phyloP scores from a whole-genome alignment of 176 grass and related monocot genomes.

The Zea mays region DNA sequence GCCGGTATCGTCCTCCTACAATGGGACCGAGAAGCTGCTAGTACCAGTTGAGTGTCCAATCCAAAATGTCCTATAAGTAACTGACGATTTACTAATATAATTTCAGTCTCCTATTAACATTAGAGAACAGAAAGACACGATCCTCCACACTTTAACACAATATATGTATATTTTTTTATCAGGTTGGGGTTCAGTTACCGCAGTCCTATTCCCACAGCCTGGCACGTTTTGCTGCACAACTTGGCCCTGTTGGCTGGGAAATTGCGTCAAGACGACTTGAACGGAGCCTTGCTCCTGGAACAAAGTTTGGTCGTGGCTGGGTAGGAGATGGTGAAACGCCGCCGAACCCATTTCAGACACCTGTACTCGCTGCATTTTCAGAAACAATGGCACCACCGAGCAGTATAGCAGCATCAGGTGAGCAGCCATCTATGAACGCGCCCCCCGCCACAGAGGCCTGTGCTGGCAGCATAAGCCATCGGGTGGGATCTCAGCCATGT shows the following conservation, averaged over 20 bases:
- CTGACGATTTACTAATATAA: constrained; percentile 13
- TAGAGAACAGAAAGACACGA: constrained; percentile 16
- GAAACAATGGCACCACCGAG: constrained; percentile 22
- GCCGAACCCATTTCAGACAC: constrained; percentile 38
- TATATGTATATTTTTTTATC: constrained; percentile 25
- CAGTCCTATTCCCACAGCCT: constrained; percentile 69
- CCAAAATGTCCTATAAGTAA: constrained; percentile 13
- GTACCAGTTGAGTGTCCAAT: constrained; percentile 64
- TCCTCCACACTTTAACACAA: constrained; percentile 28
- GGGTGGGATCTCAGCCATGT: constrained; percentile 25
- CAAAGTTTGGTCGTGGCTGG: constrained; percentile 75
- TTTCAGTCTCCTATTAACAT: background rate
- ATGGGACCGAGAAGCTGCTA: constrained; percentile 61
- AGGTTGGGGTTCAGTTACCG: constrained; percentile 75
- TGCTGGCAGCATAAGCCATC: constrained; percentile 11
- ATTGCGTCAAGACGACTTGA: constrained; percentile 68
- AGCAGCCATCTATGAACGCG: constrained; percentile 1
- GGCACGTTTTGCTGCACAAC: constrained; percentile 71
- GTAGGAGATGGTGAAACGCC: constrained; percentile 65
- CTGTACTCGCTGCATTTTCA: constrained; percentile 36
- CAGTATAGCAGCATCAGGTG: constrained; percentile 33
- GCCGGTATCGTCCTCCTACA: constrained; percentile 58
- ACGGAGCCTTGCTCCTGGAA: constrained; percentile 52
- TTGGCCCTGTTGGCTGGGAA: constrained; percentile 76
- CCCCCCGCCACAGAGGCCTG: background rate